Percentiles rank a stretch among this genome's conserved stretches.
Conservation (phyloP, 1,139 yeast genomes). For the Sugiyamaella castrensis region DNA sequence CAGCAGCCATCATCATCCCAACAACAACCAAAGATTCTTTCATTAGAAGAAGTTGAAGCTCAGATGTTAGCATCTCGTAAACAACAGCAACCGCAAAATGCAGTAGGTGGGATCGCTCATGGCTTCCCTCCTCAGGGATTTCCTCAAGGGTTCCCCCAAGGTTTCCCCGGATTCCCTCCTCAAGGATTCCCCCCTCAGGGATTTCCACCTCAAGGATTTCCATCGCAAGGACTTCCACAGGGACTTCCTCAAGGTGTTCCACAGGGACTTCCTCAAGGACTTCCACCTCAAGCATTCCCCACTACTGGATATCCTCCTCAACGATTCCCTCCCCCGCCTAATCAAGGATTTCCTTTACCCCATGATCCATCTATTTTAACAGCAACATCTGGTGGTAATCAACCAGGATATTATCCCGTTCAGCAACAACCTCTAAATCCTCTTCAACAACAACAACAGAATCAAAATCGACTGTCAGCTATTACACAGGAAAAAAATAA, state of each 20-base stretch:
- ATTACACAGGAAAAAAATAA: too few relatives aligned
- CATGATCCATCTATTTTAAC: conserved; percentile 27
- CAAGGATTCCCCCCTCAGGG: conserved; percentile 23
- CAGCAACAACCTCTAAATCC: conserved; percentile 27
- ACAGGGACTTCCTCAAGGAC: conserved; percentile 17
- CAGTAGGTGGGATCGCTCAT: conserved; percentile 10
- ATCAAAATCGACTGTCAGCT: conserved; percentile 19
- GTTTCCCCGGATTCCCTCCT: conserved; percentile 13
- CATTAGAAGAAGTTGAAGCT: conserved; percentile 76
- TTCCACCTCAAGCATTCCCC: conserved; percentile 15
- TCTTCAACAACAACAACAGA: conserved; percentile 26
- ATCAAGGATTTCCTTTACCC: conserved; percentile 17
- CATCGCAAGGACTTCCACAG: conserved; percentile 10
- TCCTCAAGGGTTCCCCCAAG: conserved; percentile 13
- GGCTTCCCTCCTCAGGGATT: conserved; percentile 9
- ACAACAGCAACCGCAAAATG: conserved; percentile 12
- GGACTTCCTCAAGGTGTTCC: conserved; percentile 19
- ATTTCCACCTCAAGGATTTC: conserved; percentile 11
- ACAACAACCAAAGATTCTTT: conserved; percentile 43
- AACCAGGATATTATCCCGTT: conserved; percentile 32
- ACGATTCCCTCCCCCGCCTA: conserved; percentile 17
- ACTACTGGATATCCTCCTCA: conserved; percentile 13
- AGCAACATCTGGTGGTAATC: conserved; percentile 11
- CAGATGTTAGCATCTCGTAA: conserved; percentile 43
- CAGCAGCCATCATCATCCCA: conserved; percentile 20